Conservation (phyloP, 805 yeast species). For the Candida stauntonica region DNA sequence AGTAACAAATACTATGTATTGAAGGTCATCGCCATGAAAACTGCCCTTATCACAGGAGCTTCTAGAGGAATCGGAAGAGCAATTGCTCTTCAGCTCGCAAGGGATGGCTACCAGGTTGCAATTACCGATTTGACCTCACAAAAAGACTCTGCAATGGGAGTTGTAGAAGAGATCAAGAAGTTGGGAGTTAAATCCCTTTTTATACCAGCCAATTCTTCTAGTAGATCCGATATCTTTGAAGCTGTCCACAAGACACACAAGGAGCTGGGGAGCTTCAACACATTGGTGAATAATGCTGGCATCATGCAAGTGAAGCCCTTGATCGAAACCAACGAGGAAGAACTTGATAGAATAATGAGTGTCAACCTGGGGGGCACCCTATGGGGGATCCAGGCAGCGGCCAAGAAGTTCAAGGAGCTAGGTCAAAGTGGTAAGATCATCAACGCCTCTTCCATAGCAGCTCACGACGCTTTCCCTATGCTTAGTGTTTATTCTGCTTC, state of each 20-base stretch:
- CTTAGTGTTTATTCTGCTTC: constrained; percentile 33
- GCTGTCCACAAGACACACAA: constrained; percentile 29
- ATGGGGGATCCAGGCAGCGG: constrained; percentile 34
- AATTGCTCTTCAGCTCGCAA: constrained; percentile 73
- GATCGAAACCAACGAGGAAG: constrained; percentile 28
- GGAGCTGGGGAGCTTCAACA: constrained; percentile 31
- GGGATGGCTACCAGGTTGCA: constrained; percentile 51
- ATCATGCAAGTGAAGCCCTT: constrained; percentile 27
- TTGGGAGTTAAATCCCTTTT: constrained; percentile 23
- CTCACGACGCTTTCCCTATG: constrained; percentile 30
- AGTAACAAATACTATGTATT: no score
- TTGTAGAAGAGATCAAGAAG: constrained; percentile 22
- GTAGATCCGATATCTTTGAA: constrained; percentile 22
- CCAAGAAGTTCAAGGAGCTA: constrained; percentile 25
- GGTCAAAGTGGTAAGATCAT: constrained; percentile 35
- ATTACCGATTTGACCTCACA: constrained; percentile 27
- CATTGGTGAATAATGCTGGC: constrained; percentile 37
- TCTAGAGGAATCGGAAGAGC: constrained; percentile 90
- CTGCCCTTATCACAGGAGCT: constrained; percentile 83
- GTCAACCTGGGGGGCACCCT: constrained; percentile 32
- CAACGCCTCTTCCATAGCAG: constrained; percentile 34
- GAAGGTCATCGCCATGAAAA: no score
- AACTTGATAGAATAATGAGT: constrained; percentile 21
- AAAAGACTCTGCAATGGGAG: constrained; percentile 20
- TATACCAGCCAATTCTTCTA: constrained; percentile 26